A percentile compares a stretch with the other conserved stretches of the same genome.
Conservation (phyloP, 164 flowering plant species). For the Tetrastigma voinierianum region DNA sequence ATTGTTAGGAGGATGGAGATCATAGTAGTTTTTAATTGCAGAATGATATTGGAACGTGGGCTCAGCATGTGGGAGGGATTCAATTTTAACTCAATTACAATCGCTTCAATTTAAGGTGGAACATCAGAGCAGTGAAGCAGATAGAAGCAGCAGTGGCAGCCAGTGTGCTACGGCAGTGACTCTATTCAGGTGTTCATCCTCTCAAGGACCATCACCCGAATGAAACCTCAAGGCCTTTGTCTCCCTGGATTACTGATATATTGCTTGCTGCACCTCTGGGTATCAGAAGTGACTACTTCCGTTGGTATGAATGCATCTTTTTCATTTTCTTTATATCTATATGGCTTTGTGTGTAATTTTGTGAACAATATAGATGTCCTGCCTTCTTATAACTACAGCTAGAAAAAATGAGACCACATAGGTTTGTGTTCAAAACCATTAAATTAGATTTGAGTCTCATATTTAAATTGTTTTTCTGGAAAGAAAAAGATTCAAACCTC, state of each 20-base stretch:
- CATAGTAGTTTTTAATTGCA: slow-evolving; percentile 21
- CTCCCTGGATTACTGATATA: slow-evolving; percentile 97
- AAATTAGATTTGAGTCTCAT: too few relatives aligned
- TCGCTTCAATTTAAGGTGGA: slow-evolving; percentile 86
- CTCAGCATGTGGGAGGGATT: slow-evolving; percentile 93
- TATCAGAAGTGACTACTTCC: slow-evolving; percentile 90
- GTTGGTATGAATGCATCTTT: slow-evolving; percentile 53
- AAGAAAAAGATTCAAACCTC: too few relatives aligned
- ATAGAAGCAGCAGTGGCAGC: slow-evolving; percentile 58
- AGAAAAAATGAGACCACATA: too few relatives aligned
- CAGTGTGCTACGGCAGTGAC: slow-evolving; percentile 65
- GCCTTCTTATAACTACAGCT: too few relatives aligned
- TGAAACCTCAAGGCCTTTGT: slow-evolving; percentile 83
- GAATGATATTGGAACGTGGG: slow-evolving; percentile 95
- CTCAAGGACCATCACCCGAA: slow-evolving; percentile 35
- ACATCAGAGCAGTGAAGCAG: slow-evolving; percentile 45
- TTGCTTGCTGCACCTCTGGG: slow-evolving; percentile 94
- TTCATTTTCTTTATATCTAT: background rate
- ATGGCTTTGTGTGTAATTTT: background rate
- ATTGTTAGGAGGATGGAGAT: too few relatives aligned
- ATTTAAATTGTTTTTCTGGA: too few relatives aligned
- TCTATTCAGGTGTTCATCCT: slow-evolving; percentile 30
- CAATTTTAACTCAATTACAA: slow-evolving; percentile 86
- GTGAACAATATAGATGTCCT: too few relatives aligned
- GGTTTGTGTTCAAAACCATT: too few relatives aligned